Base-by-base conservation (phyloP, 2,329 filamentous ascomycete genomes). In the Teratosphaeria zuluensis region DNA sequence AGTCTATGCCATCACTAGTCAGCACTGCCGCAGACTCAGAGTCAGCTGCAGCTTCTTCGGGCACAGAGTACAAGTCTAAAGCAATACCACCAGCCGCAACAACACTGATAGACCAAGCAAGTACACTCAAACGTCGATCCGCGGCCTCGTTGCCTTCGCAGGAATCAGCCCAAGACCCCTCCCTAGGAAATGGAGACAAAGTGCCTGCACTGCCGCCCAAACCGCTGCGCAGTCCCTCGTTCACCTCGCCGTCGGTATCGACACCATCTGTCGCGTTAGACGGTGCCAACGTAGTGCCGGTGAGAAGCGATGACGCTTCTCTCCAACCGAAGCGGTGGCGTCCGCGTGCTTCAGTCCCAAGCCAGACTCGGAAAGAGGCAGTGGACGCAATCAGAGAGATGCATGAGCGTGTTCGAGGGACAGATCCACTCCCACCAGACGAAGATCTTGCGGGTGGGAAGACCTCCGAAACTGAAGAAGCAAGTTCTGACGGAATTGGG, bases 361-460 rank as follows among this genome's bases (percentile, higher is more conserved):
- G n/a, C 12, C 61, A 51, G 32, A 54, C 56, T 14, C 59, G 64
- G 21, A 68, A 64, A 51, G 68, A 69, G 56, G 70, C 70, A 2
- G 57, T 69, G 12, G 69, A 70, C 32, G 68, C 64, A 16, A 55
- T 71, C 9, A 60, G 68, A 48, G 65, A 69, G 54, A 60, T 71
- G 16, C 61, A 63, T 28, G 64, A 66, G 55, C 62, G 63, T 24
- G 63, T 62, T 11, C 16, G 42, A 48, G 42, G 42, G 42, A 19
- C 42, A 21, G 42, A 48, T 5, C 19, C 51, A 53, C 8, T 30
- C 51, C 31, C 16, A 19, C 21, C 21, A 7, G 28, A 56, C 14
- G 19, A 24, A 30, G 14, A 46, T 24, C 21, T 24, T 30, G 56
- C 56, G 7, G 51, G 55, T 14, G 12, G 31, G 28, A n/a, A 46